Conservation (phyloP, 805 yeast species). For the Suhomyces sp. region DNA sequence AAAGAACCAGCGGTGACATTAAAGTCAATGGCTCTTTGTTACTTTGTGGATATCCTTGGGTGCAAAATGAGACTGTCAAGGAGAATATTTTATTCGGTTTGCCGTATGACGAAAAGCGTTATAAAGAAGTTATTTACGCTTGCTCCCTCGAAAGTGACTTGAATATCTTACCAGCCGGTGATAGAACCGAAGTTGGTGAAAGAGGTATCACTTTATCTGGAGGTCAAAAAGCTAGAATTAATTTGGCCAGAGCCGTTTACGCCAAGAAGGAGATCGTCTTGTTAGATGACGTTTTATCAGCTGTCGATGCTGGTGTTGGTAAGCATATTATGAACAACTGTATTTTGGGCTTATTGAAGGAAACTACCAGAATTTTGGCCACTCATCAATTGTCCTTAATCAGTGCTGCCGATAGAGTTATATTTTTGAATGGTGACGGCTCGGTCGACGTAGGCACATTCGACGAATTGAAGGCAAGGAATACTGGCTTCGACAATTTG, state of each 20-base stretch:
- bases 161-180: conserved; percentile 68
- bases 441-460: conserved; percentile 58
- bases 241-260: conserved; percentile 77
- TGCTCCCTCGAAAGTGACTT: conserved; percentile 70
- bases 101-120: conserved; percentile 48
- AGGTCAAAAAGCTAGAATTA: conserved; percentile 82
- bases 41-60: conserved; percentile 73
- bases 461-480: conserved; percentile 47
- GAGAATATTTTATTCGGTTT: conserved; percentile 72
- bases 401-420: conserved; percentile 63
- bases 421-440: conserved; percentile 68
- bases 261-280: conserved; percentile 63
- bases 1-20: conserved; percentile 49
- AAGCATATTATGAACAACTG: conserved; percentile 71
- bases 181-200: conserved; percentile 78
- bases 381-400: conserved; percentile 80
- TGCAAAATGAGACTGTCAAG: conserved; percentile 73
- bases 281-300: conserved; percentile 77
- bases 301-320: conserved; percentile 88
- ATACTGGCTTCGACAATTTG: conserved; percentile 33
- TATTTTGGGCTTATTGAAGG: conserved; percentile 52
- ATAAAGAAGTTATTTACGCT: conserved; percentile 53
- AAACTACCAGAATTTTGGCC: conserved; percentile 70
- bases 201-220: conserved; percentile 85
- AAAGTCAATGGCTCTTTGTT: conserved; percentile 51